phyloP scores from a whole-genome alignment of 1,284 basidiomycete species.

The Taiwanofungus camphoratus region DNA sequence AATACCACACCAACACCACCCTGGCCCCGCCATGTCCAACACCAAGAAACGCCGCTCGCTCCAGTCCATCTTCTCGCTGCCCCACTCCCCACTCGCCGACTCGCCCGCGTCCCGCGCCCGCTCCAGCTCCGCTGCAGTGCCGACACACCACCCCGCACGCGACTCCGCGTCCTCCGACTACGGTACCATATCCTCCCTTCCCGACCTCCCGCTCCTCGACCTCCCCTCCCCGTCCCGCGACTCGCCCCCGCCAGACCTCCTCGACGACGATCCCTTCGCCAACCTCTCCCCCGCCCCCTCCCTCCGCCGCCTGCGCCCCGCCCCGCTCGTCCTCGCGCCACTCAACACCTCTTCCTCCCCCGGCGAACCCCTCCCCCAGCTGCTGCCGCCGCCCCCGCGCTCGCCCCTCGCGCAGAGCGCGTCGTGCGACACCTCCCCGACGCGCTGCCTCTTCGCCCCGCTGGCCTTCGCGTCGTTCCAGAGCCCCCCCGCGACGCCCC shows the following conservation, averaged over 20 bases:
- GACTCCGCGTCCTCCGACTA: slow-evolving; percentile 12
- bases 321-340: slow-evolving; percentile 19
- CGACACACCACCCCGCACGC: slow-evolving; percentile 15
- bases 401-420: slow-evolving; percentile 22
- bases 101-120: slow-evolving; percentile 9
- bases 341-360: slow-evolving; percentile 12
- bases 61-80: slow-evolving; percentile 39
- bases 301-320: slow-evolving; percentile 14
- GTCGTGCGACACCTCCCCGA: slow-evolving; percentile 4
- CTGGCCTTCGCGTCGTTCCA: slow-evolving; percentile 12
- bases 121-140: slow-evolving; percentile 12
- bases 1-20: background rate
- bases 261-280: slow-evolving; percentile 71
- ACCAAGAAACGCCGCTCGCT: slow-evolving; percentile 46
- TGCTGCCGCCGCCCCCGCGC: slow-evolving; percentile 22
- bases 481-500: slow-evolving; percentile 16
- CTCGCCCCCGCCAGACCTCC: slow-evolving; percentile 37
- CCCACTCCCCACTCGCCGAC: slow-evolving; percentile 15
- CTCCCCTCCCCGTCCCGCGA: slow-evolving; percentile 17
- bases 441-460: slow-evolving; percentile 8
- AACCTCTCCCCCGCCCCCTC: slow-evolving; percentile 35
- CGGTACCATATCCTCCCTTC: slow-evolving; percentile 16
- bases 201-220: slow-evolving; percentile 12
- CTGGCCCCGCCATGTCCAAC: slow-evolving; percentile 14
- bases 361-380: slow-evolving; percentile 8